phyloP scores from a whole-genome alignment of 306 rosid species.

The Hylodesmum podocarpum region DNA sequence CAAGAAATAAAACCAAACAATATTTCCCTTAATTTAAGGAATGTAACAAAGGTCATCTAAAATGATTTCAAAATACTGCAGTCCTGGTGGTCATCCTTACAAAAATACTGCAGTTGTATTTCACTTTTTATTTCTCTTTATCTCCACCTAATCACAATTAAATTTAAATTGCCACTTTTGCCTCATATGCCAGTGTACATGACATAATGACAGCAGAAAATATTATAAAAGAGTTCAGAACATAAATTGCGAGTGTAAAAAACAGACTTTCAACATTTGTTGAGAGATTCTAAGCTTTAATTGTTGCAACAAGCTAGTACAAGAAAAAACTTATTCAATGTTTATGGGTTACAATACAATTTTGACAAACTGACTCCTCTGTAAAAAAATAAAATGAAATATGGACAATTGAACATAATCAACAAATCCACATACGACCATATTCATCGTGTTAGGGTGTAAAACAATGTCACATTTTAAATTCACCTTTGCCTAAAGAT shows the following conservation, averaged over 20 bases:
- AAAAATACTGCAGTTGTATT: neutral
- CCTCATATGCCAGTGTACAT: constrained; percentile 14
- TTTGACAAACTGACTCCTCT: neutral
- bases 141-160: neutral
- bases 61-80: neutral
- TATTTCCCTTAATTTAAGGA: constrained; percentile 13
- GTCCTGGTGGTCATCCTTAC: neutral
- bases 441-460: neutral
- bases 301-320: neutral
- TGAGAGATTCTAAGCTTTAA: neutral
- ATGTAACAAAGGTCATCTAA: neutral
- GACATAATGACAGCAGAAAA: constrained; percentile 10
- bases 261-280: neutral
- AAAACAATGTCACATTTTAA: constrained; percentile 23
- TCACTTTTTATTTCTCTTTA: constrained; percentile 1
- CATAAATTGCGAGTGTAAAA: neutral
- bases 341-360: constrained; percentile 3
- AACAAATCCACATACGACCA: neutral
- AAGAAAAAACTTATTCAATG: neutral
- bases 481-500: constrained; percentile 48
- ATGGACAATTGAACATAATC: neutral
- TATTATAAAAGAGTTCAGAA: neutral
- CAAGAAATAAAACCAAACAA: constrained; percentile 37
- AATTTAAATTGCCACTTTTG: neutral
- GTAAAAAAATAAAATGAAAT: neutral